These are phyloP conservation scores for Tetrapisispora nanseiensis DNA, from an alignment of 805 yeast species.

Conservation along the genomic window DNA sequence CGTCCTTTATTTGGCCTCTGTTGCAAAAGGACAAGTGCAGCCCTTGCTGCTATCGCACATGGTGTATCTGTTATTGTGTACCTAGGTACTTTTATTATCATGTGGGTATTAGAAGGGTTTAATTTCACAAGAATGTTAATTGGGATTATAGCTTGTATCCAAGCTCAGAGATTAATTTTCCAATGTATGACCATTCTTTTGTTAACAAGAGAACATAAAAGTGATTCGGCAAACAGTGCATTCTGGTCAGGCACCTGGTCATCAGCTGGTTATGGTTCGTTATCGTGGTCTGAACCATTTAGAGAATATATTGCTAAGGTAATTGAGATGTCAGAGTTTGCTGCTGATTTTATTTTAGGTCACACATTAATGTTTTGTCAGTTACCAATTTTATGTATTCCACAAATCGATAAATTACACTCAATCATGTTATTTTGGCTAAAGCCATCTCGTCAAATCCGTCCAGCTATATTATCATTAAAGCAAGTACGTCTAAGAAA, in stretches of 20 bases:
- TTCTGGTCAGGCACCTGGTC: slow-evolving; percentile 99
- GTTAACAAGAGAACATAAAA: slow-evolving; percentile 90
- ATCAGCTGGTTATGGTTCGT: slow-evolving; percentile 80
- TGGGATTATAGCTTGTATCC: slow-evolving; percentile 74
- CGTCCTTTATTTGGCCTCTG: slow-evolving; percentile 91
- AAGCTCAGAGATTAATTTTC: slow-evolving; percentile 79
- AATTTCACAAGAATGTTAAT: slow-evolving; percentile 74
- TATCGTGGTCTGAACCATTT: slow-evolving; percentile 89
- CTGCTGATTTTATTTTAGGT: slow-evolving; percentile 92
- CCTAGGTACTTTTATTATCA: slow-evolving; percentile 76
- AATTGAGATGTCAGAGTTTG: slow-evolving; percentile 88
- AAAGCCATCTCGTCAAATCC: slow-evolving; percentile 88
- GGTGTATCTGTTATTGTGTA: slow-evolving; percentile 86
- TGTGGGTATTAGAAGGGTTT: slow-evolving; percentile 97
- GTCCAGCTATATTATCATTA: slow-evolving; percentile 93
- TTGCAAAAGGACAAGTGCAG: slow-evolving; percentile 96
- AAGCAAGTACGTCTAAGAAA: slow-evolving; percentile 92
- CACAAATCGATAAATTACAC: slow-evolving; percentile 93
- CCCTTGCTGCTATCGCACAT: slow-evolving; percentile 90
- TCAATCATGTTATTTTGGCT: slow-evolving; percentile 98
- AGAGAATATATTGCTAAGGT: slow-evolving; percentile 92
- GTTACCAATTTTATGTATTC: slow-evolving; percentile 76
- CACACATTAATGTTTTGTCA: slow-evolving; percentile 80
- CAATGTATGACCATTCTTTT: slow-evolving; percentile 67
- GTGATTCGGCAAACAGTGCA: slow-evolving; percentile 89